phyloP scores from a whole-genome alignment of 768 basidiomycete genomes.

The Harrya chromipes region DNA sequence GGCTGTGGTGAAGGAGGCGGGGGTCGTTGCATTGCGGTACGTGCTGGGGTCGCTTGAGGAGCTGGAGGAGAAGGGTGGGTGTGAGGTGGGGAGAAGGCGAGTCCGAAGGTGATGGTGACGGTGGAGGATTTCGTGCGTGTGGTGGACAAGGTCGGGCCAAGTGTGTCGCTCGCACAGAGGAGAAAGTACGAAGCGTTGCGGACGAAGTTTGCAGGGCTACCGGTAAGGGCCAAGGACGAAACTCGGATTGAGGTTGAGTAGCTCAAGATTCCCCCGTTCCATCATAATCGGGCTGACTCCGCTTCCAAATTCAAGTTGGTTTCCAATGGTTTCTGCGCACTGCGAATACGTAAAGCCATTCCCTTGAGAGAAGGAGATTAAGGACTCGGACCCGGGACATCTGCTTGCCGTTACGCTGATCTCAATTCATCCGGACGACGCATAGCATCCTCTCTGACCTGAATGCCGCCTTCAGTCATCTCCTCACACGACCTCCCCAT shows the following conservation, averaged over 20 bases:
- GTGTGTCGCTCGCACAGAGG: slow-evolving; percentile 79
- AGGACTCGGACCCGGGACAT: no score
- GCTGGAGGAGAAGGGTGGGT: slow-evolving; percentile 39
- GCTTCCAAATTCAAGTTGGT: no score
- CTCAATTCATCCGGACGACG: slow-evolving; percentile 57
- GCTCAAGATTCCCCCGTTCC: no score
- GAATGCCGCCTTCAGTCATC: slow-evolving; percentile 24
- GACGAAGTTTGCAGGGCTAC: slow-evolving; percentile 80
- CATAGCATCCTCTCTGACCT: slow-evolving; percentile 59
- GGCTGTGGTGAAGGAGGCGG: slow-evolving; percentile 84
- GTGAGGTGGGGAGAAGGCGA: not conserved
- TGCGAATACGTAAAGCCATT: not conserved
- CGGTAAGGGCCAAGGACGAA: slow-evolving; percentile 46
- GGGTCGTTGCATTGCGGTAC: slow-evolving; percentile 74
- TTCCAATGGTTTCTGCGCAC: no score
- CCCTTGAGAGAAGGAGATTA: no score
- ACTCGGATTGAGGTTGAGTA: slow-evolving; percentile 10
- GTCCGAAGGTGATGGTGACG: slow-evolving; percentile 38
- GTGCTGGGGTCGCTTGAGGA: slow-evolving; percentile 65
- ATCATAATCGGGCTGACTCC: no score
- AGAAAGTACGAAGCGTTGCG: slow-evolving; percentile 78
- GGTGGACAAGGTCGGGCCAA: slow-evolving; percentile 78
- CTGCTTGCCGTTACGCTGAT: no score
- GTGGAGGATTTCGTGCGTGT: slow-evolving; percentile 71
- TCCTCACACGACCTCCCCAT: slow-evolving; percentile 26